Evolutionary conservation across 176 grass and related monocot genomes (phyloP).

Genomic region (Cenchrus fungigraminus): DNA sequence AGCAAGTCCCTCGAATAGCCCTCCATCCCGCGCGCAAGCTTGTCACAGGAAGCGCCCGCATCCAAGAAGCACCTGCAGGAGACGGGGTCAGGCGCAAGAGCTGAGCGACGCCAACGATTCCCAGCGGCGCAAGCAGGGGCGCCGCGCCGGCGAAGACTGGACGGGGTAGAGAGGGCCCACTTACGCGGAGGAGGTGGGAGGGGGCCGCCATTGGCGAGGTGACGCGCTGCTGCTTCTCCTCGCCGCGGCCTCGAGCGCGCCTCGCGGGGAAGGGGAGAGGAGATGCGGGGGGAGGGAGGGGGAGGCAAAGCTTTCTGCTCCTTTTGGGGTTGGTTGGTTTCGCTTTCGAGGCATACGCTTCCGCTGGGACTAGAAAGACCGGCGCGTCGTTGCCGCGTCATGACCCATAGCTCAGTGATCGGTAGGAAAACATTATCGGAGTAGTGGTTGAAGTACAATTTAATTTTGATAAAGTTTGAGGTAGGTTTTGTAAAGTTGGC

Average conservation of each 20-base stretch:
- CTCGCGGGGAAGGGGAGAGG: conserved; percentile 1
- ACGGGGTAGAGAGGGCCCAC: conserved; percentile 6
- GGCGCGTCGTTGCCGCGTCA: no score
- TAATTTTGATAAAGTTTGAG: no score
- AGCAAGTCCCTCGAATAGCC: conserved; percentile 45
- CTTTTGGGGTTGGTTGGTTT: conserved; percentile 33
- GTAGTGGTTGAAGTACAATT: no score
- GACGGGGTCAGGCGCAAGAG: background rate
- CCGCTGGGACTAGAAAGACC: no score
- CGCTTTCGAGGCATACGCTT: conserved; percentile 50
- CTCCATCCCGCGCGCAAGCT: conserved; percentile 29
- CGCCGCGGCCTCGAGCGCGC: conserved; percentile 28
- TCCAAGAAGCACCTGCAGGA: conserved; percentile 28
- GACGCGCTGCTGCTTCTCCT: conserved; percentile 5
- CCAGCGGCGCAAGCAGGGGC: background rate
- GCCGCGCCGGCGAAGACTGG: no score
- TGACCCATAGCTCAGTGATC: no score
- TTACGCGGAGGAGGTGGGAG: conserved; percentile 30
- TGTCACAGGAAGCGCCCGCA: background rate
- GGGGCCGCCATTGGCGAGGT: conserved; percentile 40
- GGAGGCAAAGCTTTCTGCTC: background rate
- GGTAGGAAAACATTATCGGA: no score
- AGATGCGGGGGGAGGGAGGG: background rate
- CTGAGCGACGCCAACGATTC: background rate
- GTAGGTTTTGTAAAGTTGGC: no score